Percentiles rank a stretch among this genome's conserved stretches.
Conservation (phyloP, 2,329 filamentous ascomycete genomes). For the Penicillium carneum region DNA sequence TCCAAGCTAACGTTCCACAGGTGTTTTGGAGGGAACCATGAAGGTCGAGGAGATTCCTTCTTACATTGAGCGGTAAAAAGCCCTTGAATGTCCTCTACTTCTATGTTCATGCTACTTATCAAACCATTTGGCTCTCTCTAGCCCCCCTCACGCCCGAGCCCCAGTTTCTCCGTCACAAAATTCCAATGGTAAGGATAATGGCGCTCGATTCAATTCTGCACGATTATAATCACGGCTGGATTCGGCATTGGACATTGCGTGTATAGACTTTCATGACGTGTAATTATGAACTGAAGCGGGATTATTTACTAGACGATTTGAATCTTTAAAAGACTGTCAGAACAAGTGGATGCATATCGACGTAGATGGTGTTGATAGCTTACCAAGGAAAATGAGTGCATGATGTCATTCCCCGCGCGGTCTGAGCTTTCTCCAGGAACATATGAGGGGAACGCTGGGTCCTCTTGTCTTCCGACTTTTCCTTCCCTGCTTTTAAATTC, state of each 20-base stretch:
- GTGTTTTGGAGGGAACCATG: constrained; percentile 77
- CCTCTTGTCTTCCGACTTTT: constrained; percentile 6
- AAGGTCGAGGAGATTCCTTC: constrained; percentile 81
- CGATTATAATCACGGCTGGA: constrained; percentile 30
- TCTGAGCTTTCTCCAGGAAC: constrained; percentile 24
- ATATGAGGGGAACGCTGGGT: constrained; percentile 20
- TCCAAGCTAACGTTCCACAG: constrained; percentile 47
- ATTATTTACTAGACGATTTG: constrained; percentile 10
- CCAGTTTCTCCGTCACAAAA: constrained; percentile 24
- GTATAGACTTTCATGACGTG: constrained; percentile 34
- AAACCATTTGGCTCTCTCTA: constrained; percentile 25
- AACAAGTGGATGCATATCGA: not conserved
- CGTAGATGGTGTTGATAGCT: not conserved
- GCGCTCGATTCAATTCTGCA: constrained; percentile 28
- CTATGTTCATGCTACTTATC: constrained; percentile 33
- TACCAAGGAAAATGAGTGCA: constrained; percentile 15
- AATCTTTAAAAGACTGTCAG: not conserved
- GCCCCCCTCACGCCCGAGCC: constrained; percentile 30
- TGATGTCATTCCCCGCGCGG: constrained; percentile 22
- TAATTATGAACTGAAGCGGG: constrained; percentile 26
- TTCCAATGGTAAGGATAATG: constrained; percentile 28
- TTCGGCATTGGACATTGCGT: constrained; percentile 19
- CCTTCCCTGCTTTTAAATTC: constrained; percentile 14
- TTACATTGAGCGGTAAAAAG: constrained; percentile 62
- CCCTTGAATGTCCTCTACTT: constrained; percentile 14